Conservation (phyloP, 352 stramenopile species). For the Elongisporangium anandrum region DNA sequence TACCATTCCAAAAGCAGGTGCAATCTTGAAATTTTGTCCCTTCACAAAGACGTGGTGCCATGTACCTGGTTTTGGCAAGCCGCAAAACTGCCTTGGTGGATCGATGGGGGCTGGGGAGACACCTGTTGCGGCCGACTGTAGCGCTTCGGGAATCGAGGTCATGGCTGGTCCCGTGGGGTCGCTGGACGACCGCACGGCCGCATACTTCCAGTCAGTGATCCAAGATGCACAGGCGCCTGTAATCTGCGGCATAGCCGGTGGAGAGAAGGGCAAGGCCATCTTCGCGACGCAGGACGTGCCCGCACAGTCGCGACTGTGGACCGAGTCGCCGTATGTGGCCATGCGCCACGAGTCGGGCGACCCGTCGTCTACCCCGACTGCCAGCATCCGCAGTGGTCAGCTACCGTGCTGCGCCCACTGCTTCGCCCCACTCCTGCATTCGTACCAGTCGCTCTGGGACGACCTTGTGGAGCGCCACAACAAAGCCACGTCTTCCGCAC, state of each 20-base stretch:
- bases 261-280: conserved; percentile 70
- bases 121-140: neutral
- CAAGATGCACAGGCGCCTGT: conserved; percentile 58
- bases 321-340: conserved; percentile 59
- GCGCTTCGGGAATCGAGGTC: neutral
- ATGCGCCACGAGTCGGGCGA: conserved; percentile 64
- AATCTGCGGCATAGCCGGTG: conserved; percentile 46
- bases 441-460: conserved; percentile 43
- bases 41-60: neutral
- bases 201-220: conserved; percentile 63
- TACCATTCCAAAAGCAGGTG: neutral
- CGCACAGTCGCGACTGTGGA: conserved; percentile 52
- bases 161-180: neutral
- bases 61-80: neutral
- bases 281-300: conserved; percentile 51
- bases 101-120: neutral
- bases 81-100: neutral
- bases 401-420: conserved; percentile 66
- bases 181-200: neutral
- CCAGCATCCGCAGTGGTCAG: conserved; percentile 6
- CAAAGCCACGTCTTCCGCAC: neutral
- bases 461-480: conserved; percentile 31
- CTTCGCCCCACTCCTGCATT: conserved; percentile 54
- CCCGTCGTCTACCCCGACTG: neutral
- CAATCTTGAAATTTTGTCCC: neutral